These are phyloP conservation scores for Flueggea neowawraea DNA, from an alignment of 441 rosid genomes.

Conservation along the genomic window DNA sequence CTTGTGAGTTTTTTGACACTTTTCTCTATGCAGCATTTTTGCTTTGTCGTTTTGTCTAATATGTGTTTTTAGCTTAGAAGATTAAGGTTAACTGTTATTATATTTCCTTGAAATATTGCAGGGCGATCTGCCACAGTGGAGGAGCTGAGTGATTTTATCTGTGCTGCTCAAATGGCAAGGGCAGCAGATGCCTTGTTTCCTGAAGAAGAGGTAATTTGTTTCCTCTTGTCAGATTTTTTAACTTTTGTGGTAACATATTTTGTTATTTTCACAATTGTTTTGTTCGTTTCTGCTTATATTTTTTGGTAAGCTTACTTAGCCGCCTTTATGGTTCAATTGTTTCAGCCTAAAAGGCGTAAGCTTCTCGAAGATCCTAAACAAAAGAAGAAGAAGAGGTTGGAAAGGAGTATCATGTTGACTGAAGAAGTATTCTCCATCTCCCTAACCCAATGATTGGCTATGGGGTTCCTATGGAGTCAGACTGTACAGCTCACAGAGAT, in stretches of 20 bases:
- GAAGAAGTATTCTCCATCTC: conserved; percentile 53
- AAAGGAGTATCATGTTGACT: conserved; percentile 18
- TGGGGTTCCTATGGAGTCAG: conserved; percentile 69
- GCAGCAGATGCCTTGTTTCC: conserved; percentile 47
- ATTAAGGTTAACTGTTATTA: too few relatives aligned
- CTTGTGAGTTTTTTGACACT: background rate
- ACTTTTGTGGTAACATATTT: too few relatives aligned
- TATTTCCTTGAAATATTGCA: conserved; percentile 26
- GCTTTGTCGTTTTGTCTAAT: too few relatives aligned
- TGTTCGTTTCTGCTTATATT: too few relatives aligned
- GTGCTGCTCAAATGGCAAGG: conserved; percentile 76
- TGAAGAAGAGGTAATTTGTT: conserved; percentile 47
- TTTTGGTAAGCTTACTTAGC: too few relatives aligned
- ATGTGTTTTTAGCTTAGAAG: background rate
- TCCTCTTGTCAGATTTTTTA: conserved; percentile 3
- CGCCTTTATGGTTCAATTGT: conserved; percentile 1
- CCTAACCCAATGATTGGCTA: conserved; percentile 92
- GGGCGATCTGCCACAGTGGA: conserved; percentile 55
- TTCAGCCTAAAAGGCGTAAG: conserved; percentile 43
- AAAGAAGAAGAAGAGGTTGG: conserved; percentile 42
- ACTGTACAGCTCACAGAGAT: conserved; percentile 23
- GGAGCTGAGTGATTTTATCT: conserved; percentile 74
- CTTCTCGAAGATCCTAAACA: conserved; percentile 19
- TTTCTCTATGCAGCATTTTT: background rate
- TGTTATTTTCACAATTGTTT: too few relatives aligned